A percentile compares a stretch with the other conserved stretches of the same genome.
Conservation (phyloP, 352 stramenopile species). For the Saprolegnia diclina region DNA sequence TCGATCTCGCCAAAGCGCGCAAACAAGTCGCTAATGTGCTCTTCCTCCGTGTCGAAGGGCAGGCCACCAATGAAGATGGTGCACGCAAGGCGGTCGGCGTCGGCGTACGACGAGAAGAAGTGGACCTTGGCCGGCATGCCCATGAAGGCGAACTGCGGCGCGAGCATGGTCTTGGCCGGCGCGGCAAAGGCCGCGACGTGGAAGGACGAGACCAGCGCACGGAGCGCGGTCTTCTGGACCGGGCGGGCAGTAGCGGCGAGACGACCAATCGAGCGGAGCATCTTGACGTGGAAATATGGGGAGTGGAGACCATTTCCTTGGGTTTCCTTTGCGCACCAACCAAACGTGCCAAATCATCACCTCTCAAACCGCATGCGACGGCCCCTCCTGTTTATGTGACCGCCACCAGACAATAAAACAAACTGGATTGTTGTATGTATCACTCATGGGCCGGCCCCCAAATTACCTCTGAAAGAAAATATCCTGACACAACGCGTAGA, state of each 20-base stretch:
- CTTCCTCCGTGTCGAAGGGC: constrained; percentile 92
- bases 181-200: not conserved
- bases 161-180: not conserved
- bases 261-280: constrained; percentile 10
- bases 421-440: not conserved
- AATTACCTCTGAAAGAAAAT: not conserved
- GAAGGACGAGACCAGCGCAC: not conserved
- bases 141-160: constrained; percentile 8
- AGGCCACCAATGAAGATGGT: constrained; percentile 91
- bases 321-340: constrained; percentile 1
- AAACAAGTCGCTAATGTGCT: constrained; percentile 94
- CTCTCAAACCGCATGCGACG: not conserved
- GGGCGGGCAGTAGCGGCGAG: not conserved
- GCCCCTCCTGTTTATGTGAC: not conserved
- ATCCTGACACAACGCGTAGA: not conserved
- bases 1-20: constrained; percentile 85
- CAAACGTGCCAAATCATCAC: constrained; percentile 1
- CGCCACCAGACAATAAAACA: not conserved
- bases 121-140: not conserved
- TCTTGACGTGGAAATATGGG: constrained; percentile 1
- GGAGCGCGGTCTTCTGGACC: not conserved
- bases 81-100: constrained; percentile 40
- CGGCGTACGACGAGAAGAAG: constrained; percentile 35
- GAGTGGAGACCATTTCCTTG: not conserved
- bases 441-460: too few species aligned